Evolutionary conservation across 192 early-diverging fungal genomes (phyloP).

Genomic region (Allomyces javanicus): DNA sequence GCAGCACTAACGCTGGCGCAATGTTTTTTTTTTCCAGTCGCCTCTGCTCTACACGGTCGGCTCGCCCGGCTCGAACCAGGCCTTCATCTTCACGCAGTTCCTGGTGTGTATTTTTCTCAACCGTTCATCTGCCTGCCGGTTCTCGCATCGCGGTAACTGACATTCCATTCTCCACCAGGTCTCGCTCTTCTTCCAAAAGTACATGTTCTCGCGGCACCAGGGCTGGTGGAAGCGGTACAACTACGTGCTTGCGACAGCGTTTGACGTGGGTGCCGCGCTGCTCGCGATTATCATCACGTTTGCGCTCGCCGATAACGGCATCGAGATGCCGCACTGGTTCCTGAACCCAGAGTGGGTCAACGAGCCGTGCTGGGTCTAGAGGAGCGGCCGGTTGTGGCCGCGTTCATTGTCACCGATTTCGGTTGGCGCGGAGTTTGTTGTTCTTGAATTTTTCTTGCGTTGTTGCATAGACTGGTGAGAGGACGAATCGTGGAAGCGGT

Average conservation of each 20-base stretch:
- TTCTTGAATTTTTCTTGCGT: too few species aligned
- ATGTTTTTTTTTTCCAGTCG: neutral
- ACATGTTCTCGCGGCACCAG: constrained; percentile 24
- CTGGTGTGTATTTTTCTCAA: neutral
- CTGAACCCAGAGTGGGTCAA: neutral
- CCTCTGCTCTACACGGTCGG: neutral
- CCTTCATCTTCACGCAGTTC: neutral
- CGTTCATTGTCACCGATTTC: too few species aligned
- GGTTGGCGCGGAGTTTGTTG: too few species aligned
- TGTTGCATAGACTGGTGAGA: too few species aligned
- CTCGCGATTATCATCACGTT: constrained; percentile 19
- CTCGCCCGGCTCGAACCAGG: neutral
- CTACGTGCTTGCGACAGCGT: constrained; percentile 41
- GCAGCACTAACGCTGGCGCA: too few species aligned
- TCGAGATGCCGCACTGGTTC: neutral
- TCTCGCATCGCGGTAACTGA: too few species aligned
- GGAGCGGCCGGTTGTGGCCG: too few species aligned
- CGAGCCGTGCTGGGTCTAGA: too few species aligned
- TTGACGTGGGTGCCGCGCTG: constrained; percentile 34
- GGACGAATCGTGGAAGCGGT: too few species aligned
- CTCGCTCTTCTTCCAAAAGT: constrained; percentile 26
- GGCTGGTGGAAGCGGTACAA: constrained; percentile 45
- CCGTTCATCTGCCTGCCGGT: neutral
- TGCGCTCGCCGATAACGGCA: neutral
- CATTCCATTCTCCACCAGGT: neutral